Evolutionary conservation across 208 protist genomes (phyloP).

Genomic region (Acanthamoeba triangularis): DNA sequence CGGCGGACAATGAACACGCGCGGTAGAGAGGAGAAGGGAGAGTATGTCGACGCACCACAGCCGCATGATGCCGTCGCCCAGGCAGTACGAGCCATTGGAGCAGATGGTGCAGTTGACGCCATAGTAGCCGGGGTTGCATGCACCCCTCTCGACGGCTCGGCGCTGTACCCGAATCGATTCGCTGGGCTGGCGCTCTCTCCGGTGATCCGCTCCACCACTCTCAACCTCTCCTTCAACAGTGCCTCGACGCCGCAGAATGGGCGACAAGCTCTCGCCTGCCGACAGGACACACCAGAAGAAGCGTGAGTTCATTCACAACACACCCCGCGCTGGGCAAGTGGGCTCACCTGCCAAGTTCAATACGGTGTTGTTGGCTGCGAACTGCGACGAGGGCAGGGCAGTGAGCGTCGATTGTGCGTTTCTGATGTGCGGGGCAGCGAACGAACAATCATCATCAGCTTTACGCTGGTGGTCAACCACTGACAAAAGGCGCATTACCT

Average conservation of each 20-base stretch:
- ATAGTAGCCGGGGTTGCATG: background rate
- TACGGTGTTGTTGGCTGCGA: slow-evolving; percentile 43
- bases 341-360: background rate
- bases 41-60: slow-evolving; percentile 10
- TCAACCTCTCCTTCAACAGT: background rate
- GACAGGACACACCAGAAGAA: background rate
- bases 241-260: background rate
- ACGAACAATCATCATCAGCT: background rate
- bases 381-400: background rate
- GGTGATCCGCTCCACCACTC: background rate
- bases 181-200: background rate
- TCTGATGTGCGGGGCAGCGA: background rate
- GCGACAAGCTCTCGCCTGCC: slow-evolving; percentile 36
- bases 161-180: background rate
- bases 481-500: background rate
- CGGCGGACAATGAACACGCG: background rate
- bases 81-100: slow-evolving; percentile 32
- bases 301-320: background rate
- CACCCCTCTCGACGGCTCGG: background rate
- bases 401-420: background rate
- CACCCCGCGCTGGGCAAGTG: too few species aligned
- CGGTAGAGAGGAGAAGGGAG: background rate
- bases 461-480: too few species aligned
- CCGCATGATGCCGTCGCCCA: slow-evolving; percentile 26
- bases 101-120: slow-evolving; percentile 14